These are phyloP conservation scores for Eremochloa ophiuroides DNA, from an alignment of 176 grass and related monocot species.

Conservation along the genomic window DNA sequence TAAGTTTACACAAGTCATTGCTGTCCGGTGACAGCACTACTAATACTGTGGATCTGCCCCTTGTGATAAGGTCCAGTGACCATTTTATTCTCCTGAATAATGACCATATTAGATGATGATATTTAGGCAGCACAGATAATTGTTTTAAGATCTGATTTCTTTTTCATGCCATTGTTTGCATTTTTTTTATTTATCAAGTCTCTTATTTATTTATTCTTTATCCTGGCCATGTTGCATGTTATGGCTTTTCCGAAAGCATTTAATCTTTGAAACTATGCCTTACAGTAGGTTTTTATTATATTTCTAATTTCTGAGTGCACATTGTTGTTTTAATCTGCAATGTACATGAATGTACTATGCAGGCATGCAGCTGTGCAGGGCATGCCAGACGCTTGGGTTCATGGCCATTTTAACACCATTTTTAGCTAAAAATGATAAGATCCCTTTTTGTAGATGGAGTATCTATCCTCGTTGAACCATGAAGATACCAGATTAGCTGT, in stretches of 20 bases:
- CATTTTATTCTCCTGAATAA: neutral
- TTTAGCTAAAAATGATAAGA: neutral
- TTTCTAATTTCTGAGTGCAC: neutral
- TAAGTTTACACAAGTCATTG: neutral
- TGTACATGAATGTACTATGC: neutral
- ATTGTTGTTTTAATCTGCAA: neutral
- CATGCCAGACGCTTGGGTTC: neutral
- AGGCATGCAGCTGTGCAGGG: constrained; percentile 1
- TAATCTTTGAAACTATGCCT: neutral
- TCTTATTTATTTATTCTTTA: constrained; percentile 12
- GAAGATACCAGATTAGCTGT: constrained; percentile 98
- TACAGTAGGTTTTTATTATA: neutral
- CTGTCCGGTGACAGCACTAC: neutral
- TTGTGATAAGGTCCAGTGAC: neutral
- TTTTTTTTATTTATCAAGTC: constrained; percentile 3
- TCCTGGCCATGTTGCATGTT: neutral
- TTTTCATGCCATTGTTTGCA: neutral
- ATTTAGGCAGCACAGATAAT: neutral
- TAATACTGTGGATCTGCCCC: neutral
- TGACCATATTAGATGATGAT: neutral
- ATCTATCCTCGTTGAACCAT: constrained; percentile 81
- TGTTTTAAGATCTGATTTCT: neutral
- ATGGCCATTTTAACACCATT: neutral
- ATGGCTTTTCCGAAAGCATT: neutral
- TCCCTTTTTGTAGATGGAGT: constrained; percentile 54